These are phyloP conservation scores for Erysimum pusillum DNA, from an alignment of 441 rosid genomes.

Conservation along the genomic window DNA sequence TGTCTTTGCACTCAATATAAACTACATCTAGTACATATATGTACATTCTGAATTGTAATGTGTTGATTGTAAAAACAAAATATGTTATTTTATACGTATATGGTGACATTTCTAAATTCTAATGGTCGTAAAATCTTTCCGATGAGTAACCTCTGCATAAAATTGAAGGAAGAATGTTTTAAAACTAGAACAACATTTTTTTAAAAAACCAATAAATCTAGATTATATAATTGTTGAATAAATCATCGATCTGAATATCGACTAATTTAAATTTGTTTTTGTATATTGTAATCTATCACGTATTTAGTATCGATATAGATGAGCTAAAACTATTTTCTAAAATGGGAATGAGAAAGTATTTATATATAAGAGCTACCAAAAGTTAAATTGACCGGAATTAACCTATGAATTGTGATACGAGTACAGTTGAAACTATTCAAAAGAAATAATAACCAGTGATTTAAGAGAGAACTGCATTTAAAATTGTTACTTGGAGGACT, in stretches of 20 bases:
- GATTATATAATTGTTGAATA: too few species aligned
- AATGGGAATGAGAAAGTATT: background rate
- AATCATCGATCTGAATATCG: background rate
- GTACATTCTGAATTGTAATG: background rate
- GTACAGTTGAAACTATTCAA: background rate
- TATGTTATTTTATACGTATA: too few species aligned
- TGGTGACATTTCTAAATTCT: background rate
- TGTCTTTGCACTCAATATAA: background rate
- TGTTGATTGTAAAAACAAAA: background rate
- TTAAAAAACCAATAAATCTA: too few species aligned
- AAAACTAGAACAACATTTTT: background rate
- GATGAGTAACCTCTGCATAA: background rate
- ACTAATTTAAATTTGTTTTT: background rate
- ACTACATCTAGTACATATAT: background rate
- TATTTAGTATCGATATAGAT: background rate
- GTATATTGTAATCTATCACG: background rate
- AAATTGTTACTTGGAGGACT: background rate
- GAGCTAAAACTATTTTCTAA: background rate
- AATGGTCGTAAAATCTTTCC: background rate
- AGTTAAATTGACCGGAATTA: background rate
- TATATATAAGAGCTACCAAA: slow-evolving; percentile 12
- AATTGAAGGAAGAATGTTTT: background rate
- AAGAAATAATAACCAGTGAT: background rate
- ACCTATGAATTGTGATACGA: background rate
- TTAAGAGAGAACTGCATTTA: slow-evolving; percentile 22